Base-by-base conservation (phyloP, 2,329 filamentous ascomycete species). In the Claviceps sp. region DNA sequence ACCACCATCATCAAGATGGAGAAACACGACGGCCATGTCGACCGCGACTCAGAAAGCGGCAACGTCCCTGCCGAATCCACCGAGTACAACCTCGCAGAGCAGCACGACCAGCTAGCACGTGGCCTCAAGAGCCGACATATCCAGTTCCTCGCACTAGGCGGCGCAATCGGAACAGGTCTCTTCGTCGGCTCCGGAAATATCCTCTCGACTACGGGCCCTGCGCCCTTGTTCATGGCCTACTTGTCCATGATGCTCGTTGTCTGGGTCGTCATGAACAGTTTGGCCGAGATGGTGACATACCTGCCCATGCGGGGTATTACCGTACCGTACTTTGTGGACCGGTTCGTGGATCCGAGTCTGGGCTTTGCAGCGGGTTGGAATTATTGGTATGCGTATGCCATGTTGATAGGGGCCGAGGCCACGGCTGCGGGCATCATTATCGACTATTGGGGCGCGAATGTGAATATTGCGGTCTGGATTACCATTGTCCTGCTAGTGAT, bases 141-240 rank as follows among this genome's bases (percentile, higher is more conserved):
- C 42, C 78, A 81, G 58, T 80, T 82, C 64, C 67, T 82, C 40
- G 78, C 78, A 22, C 68, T 81, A 14, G 65, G 65, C 45, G 76
- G 76, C 55, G 78, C 76, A 22, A 82, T 84, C 56, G 80, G 80
- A 52, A 84, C 80, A 3, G 80, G 80, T 58, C 72, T 84, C 19
- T 84, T 84, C 62, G 73, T 84, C 55, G 78, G 80, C 52, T 80
- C 77, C 40, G 80, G 80, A 24, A 67, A 67, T 53, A 78, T 81
- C 50, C 67, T 84, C 50, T 68, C 73, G 38, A 66, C 68, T 10
- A 74, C 75, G 30, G 81, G 81, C 2, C 81, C 81, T 2, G 84
- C 82, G 5, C 82, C 84, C 0, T 68, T 89, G 16, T 76, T 89
- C 62, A 81, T 89, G 65, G 81, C 78, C 24, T 89, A 87, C 64